phyloP scores from a whole-genome alignment of 306 rosid genomes.

The Nissolia schottii region DNA sequence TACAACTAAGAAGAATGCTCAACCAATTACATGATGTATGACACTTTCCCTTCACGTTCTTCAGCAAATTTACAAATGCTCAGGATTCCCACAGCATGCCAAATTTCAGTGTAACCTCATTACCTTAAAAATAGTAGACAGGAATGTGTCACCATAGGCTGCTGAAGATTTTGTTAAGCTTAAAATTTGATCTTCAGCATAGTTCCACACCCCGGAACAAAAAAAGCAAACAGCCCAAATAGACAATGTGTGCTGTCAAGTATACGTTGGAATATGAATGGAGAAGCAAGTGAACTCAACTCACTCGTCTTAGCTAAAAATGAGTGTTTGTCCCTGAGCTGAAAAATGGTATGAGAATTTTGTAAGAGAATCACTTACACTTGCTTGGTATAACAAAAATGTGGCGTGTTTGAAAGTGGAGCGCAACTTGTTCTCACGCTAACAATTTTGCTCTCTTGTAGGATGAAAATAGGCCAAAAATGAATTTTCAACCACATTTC shows the following conservation, averaged over 20 bases:
- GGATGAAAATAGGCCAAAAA: slow-evolving; percentile 7
- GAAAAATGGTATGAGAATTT: background rate
- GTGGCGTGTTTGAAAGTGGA: background rate
- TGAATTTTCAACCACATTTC: background rate
- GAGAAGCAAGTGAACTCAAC: background rate
- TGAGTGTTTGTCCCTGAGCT: background rate
- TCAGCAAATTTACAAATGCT: background rate
- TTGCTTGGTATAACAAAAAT: background rate
- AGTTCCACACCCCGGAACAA: background rate
- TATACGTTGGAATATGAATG: background rate
- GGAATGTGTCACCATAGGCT: background rate
- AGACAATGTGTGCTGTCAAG: background rate
- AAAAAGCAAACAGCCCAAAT: background rate
- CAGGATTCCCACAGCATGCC: background rate
- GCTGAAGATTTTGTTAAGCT: background rate
- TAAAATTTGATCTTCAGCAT: background rate
- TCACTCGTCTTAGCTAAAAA: slow-evolving; percentile 3
- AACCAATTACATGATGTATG: background rate
- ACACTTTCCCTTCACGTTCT: background rate
- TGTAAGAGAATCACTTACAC: background rate
- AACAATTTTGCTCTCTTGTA: background rate
- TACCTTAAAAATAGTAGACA: background rate
- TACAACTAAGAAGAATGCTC: background rate
- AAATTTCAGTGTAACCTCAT: background rate
- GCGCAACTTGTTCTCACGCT: background rate